phyloP scores from a whole-genome alignment of 768 basidiomycete species.

The Xerocomellus amylosporus region DNA sequence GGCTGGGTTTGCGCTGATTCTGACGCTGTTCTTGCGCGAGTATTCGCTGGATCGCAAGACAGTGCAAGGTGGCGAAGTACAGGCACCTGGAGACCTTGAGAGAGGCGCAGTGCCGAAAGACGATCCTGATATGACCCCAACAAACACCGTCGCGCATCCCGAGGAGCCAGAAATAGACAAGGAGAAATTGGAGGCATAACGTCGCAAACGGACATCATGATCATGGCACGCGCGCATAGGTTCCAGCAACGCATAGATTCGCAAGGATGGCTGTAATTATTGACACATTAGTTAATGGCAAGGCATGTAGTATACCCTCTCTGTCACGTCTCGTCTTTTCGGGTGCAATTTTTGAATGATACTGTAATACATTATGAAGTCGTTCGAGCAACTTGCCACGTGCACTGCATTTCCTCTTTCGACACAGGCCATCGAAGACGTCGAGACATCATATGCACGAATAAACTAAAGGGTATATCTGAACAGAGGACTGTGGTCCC shows the following conservation, averaged over 20 bases:
- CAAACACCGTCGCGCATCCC: background rate
- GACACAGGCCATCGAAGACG: no score
- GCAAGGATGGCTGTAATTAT: background rate
- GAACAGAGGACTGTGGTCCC: no score
- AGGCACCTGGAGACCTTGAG: constrained; percentile 32
- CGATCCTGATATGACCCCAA: background rate
- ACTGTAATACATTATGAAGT: no score
- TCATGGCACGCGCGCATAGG: background rate
- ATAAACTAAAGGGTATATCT: no score
- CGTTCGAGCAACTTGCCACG: no score
- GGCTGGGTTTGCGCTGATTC: constrained; percentile 48
- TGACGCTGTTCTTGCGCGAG: constrained; percentile 52
- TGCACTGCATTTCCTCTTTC: no score
- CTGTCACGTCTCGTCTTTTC: background rate
- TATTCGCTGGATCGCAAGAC: constrained; percentile 59
- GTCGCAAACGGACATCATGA: background rate
- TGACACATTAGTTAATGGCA: background rate
- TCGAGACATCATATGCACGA: no score
- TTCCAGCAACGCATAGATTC: background rate
- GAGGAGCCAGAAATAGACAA: background rate
- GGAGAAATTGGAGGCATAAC: background rate
- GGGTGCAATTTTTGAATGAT: no score
- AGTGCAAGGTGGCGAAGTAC: constrained; percentile 36
- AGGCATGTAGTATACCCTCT: background rate
- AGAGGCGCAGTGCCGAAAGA: constrained; percentile 7